phyloP scores from a whole-genome alignment of 2,329 filamentous ascomycete species.

The Colletotrichum paranaense region DNA sequence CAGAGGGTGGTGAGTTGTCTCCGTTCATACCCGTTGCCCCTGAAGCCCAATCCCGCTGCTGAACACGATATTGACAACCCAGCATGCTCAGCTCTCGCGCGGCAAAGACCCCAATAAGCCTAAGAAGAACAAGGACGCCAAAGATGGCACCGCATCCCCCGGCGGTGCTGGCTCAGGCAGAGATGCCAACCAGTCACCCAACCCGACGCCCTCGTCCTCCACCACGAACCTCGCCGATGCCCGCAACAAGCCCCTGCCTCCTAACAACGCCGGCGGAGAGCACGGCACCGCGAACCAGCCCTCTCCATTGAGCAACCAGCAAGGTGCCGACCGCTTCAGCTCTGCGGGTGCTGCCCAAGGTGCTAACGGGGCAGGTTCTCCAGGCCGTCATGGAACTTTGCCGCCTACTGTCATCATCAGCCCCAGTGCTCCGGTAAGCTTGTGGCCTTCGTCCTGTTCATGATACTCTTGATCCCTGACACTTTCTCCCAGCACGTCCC shows the following conservation, averaged over 20 bases:
- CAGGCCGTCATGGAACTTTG: slow-evolving; percentile 71
- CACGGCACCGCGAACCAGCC: slow-evolving; percentile 54
- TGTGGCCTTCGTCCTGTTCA: slow-evolving; percentile 32
- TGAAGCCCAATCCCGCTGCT: slow-evolving; percentile 29
- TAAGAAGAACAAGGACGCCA: slow-evolving; percentile 78
- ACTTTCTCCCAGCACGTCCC: slow-evolving; percentile 77
- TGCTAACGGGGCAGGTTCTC: slow-evolving; percentile 63
- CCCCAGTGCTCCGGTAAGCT: slow-evolving; percentile 87
- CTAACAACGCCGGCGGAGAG: slow-evolving; percentile 62
- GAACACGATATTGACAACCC: slow-evolving; percentile 54
- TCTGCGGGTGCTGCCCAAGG: slow-evolving; percentile 50
- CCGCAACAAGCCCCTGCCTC: slow-evolving; percentile 82
- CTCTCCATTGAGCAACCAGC: slow-evolving; percentile 48
- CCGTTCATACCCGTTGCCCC: slow-evolving; percentile 15
- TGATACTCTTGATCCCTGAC: slow-evolving; percentile 19
- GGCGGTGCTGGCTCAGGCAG: slow-evolving; percentile 64
- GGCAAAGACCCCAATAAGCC: slow-evolving; percentile 90
- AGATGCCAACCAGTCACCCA: slow-evolving; percentile 70
- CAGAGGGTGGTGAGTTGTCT: slow-evolving; percentile 87
- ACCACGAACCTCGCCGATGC: slow-evolving; percentile 87
- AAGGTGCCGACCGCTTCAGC: slow-evolving; percentile 55
- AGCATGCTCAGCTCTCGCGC: slow-evolving; percentile 83
- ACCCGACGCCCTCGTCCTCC: slow-evolving; percentile 86
- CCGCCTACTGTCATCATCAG: slow-evolving; percentile 94
- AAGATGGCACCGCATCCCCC: slow-evolving; percentile 85